Evolutionary conservation across 768 basidiomycete genomes (phyloP).

Genomic region (Tephrocybe rancida): DNA sequence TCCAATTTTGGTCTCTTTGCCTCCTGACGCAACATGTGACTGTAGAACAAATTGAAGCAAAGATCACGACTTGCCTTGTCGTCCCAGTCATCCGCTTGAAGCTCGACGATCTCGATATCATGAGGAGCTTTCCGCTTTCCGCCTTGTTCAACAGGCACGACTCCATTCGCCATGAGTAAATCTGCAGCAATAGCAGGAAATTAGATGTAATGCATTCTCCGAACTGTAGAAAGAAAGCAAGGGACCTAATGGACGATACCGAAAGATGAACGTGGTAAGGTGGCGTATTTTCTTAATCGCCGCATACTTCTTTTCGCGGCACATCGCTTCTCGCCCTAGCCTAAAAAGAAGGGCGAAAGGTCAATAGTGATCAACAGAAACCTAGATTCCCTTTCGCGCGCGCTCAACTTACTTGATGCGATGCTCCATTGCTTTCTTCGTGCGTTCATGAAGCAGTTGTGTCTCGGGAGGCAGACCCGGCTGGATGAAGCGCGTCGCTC

Average conservation of each 20-base stretch:
- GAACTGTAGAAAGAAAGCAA: not conserved
- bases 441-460: conserved; percentile 11
- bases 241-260: conserved; percentile 8
- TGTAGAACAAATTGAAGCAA: no score
- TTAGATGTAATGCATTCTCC: not conserved
- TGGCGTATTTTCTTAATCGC: conserved; percentile 5
- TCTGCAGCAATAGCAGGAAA: no score
- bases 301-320: conserved; percentile 6
- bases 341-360: not conserved
- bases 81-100: not conserved
- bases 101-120: not conserved
- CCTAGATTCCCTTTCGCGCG: no score
- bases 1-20: conserved; percentile 2
- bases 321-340: conserved; percentile 4
- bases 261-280: conserved; percentile 8
- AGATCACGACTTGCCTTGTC: not conserved
- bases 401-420: conserved; percentile 5
- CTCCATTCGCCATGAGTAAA: conserved; percentile 4
- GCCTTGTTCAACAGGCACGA: not conserved
- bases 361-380: not conserved
- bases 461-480: conserved; percentile 5
- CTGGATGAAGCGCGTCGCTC: not conserved
- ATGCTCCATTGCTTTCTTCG: conserved; percentile 8
- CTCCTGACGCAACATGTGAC: not conserved
- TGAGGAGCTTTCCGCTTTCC: not conserved